Base-by-base conservation (phyloP, 345 rosid species). In the Dimocarpus longan region DNA sequence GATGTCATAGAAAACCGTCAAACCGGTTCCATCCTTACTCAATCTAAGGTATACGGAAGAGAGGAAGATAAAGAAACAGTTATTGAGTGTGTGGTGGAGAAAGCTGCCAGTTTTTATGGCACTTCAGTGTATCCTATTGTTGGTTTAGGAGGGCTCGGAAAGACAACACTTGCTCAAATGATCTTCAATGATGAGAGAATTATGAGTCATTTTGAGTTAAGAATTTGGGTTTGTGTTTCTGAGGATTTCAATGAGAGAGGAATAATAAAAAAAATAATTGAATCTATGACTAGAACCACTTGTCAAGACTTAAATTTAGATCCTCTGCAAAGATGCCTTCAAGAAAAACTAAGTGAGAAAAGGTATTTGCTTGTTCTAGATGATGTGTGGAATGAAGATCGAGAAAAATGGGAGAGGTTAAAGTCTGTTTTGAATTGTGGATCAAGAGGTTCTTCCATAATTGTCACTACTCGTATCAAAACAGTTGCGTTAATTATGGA, bases 311-410 rank as follows among this genome's bases (percentile, higher is more conserved):
- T 43, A 16, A 28, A 75, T 10, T 21, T 66, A n/a, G 71, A 65
- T 32, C 70, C 48, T 26, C 24, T 75, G 16, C 68, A 74, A 2
- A 0, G n/a, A 2, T 24, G 3, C 26, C 42, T 74, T 10, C 43
- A 44, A 28, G 43, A 24, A 10, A 74, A 2, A 12, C 37, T 32
- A 1, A 0, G 4, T 11, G 73, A 28, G 6, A 43, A 8, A 21
- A 9, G 37, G 3, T 66, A 63, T 75, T 32, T 32, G 37, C 37
- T 32, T 32, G 3, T 32, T 32, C 3, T 32, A 2, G 37, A 32
- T 32, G 37, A 68, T 76, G 67, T 76, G 2, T 76, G 74, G 79
- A 76, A 57, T 10, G 67, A 76, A 43, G 4, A 68, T 13, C 24
- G 21, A 1, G 66, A 76, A 0, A 54, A 76, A 43, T 76, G 79